Base-by-base conservation (phyloP, 1,284 basidiomycete genomes). In the Rhodotorula sp. region DNA sequence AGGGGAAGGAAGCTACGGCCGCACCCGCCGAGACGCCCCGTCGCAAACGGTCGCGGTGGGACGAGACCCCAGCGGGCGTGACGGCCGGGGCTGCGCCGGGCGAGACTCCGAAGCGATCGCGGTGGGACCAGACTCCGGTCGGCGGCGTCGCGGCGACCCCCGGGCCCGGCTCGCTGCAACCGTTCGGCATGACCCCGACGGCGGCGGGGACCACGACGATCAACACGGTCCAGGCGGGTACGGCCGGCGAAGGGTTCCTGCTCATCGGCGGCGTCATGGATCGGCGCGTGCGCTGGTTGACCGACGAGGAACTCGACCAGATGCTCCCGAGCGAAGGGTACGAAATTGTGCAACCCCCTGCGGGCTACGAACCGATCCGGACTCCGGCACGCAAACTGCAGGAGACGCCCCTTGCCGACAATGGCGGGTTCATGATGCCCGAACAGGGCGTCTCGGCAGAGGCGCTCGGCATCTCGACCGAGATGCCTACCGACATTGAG, bases 401-500 rank as follows among this genome's bases (percentile, higher is more conserved):
- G 82, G 86, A 89, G 10, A 80, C 82, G 4, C 81, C 83, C 4
- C 87, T 89, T 2, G 87, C 89, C 38, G 84, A 90, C 26, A 80
- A 81, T 61, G 79, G 77, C 48, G 78, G 77, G 16, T 95, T 95
- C 54, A 99, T 99, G 84, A 93, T 95, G 79, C 94, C 97, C 74
- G 89, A 95, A 71, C 89, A 90, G 16, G 86, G 88, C 0, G 89
- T 93, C 0, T 90, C 91, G 1, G 95, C 93, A 0, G 79, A 81
- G 72, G 91, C 92, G 0, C 92, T 93, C 70, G 91, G 97, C 56
- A 81, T 85, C 71, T 80, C 83, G 34, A 92, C 94, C 6, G 93
- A 97, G 75, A 84, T 99, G 38, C 95, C 95, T n/a, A 99, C 95
- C 2, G 95, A 99, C 81, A 98, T 99, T 76, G 95, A 95, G 55